Base-by-base conservation (phyloP, 2,329 filamentous ascomycete species). In the Cladophialophora chaetospira region DNA sequence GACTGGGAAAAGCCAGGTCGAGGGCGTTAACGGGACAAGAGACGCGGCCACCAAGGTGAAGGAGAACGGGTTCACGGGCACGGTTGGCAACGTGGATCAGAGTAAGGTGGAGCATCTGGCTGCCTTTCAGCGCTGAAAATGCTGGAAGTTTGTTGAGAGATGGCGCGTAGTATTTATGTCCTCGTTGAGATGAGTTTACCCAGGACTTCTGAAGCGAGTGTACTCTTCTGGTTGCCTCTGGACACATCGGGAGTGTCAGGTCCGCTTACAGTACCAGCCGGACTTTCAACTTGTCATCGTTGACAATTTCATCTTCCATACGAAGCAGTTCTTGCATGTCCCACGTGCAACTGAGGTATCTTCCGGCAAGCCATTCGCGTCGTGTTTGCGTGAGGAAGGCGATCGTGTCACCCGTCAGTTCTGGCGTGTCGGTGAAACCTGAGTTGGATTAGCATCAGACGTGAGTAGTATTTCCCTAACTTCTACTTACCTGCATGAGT, bases 371-470 rank as follows among this genome's bases (percentile, higher is more conserved):
- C 59, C 59, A 63, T 40, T 53, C 33, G 35, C 59, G 53, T 33
- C 60, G 55, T 56, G 67, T 60, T 19, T 59, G 53, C 13, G 63
- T 69, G 35, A 70, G 48, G 40, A 54, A 69, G 1, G 64, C 63
- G 15, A 70, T 38, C 2, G 61, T 62, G 58, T 70, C 67, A 1
- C 53, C 67, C 11, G 60, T 55, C 45, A 70, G 55, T 43, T 67
- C 63, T 3, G 61, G 57, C 9, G 21, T 54, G 40, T 62, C 61
- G 4, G 35, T 48, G 4, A 58, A 49, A 4, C 19, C 56, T 51
- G 40, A 17, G 10, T 26, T 19, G 13, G 9, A 15, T 25, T 26
- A 46, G n/a, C 26, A 36, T 26, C 26, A 36, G n/a, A 5, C 3
- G 8, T 5, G 17, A 19, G 25, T 25, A 11, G 10, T 15, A 15